Base-by-base conservation (phyloP, 371 early-diverging fungal genomes). In the Mortierella sp. region DNA sequence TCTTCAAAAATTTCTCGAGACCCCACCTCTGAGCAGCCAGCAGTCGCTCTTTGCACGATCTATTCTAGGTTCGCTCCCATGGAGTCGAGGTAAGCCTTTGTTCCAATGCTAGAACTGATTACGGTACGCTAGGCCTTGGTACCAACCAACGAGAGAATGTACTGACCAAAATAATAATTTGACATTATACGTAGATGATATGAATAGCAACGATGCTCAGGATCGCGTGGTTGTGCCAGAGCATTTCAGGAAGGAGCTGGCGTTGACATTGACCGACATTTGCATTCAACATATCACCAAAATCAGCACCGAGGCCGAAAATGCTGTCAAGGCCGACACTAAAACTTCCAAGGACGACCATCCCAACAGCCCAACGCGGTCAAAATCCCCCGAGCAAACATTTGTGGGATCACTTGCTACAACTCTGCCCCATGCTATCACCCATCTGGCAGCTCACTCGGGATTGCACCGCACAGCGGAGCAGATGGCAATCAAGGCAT, bases 51-150 rank as follows among this genome's bases (percentile, higher is more conserved):
- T 93, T 72, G 90, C 90, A 14, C 86, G 87, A 1, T 89, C 88
- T 43, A 76, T 91, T 28, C 79, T 92, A 43, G 87, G 88, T 5
- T 80, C 88, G n/a, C 67, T 93, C 10, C 88, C 90, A n/a, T 90
- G 89, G 78, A 43, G 24, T n/a, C 54, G n/a, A 54, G 70, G 82
- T 82, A 82, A 57, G 13, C 1, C 6, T 31, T n/a, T 59, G 10
- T 0, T 37, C 24, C 19, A 72, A 3, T 34, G 1, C 31, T 11
- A 37, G 54, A 5, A 3, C 24, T 24, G 26, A 55, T 2, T 28
- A 3, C 4, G 9, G 85, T 88, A 0, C 74, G 46, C 89, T n/a
- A n/a, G n/a, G n/a, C n/a, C n/a, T n/a, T n/a, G n/a, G n/a, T n/a
- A n/a, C n/a, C n/a, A n/a, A n/a, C n/a, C n/a, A n/a, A n/a, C n/a